Evolutionary conservation across 1,284 basidiomycete genomes (phyloP).

Genomic region (Puccinia novopanici): DNA sequence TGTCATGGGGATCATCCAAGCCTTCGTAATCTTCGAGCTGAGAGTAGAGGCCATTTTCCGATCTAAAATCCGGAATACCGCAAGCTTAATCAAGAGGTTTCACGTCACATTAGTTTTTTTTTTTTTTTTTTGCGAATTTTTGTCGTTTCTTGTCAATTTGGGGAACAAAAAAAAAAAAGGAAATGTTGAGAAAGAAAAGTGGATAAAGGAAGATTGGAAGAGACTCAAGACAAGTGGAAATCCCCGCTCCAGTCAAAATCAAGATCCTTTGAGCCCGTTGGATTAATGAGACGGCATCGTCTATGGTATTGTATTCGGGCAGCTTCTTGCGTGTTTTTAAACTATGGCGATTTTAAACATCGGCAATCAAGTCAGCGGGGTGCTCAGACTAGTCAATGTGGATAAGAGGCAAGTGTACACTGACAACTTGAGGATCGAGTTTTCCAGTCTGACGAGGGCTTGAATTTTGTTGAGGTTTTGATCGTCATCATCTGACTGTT

Average conservation of each 20-base stretch:
- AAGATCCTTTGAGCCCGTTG: conserved; percentile 72
- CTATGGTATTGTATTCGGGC: conserved; percentile 74
- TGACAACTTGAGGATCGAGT: conserved; percentile 30
- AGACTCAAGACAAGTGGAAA: conserved; percentile 65
- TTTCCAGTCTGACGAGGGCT: conserved; percentile 6
- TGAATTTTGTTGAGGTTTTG: conserved; percentile 19
- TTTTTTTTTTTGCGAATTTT: too few relatives aligned
- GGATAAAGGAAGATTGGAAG: conserved; percentile 71
- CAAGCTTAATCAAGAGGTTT: conserved; percentile 52
- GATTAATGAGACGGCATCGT: conserved; percentile 78
- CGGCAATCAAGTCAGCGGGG: neutral
- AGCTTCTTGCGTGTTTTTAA: conserved; percentile 75
- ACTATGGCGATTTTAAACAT: conserved; percentile 60
- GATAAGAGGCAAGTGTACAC: neutral
- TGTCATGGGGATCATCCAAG: conserved; percentile 84
- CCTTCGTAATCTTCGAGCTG: conserved; percentile 68
- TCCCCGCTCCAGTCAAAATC: conserved; percentile 85
- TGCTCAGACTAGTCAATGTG: neutral
- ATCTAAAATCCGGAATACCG: conserved; percentile 74
- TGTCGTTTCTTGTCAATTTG: neutral
- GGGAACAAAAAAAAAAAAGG: neutral
- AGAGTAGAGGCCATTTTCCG: conserved; percentile 79
- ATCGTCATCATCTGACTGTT: neutral
- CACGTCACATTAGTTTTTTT: too few relatives aligned
- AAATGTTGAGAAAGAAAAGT: neutral